A percentile compares a stretch with the other conserved stretches of the same genome.
Evolutionary conservation across 371 early-diverging fungal genomes (phyloP).

Genomic region (Gilbertella persicaria): DNA sequence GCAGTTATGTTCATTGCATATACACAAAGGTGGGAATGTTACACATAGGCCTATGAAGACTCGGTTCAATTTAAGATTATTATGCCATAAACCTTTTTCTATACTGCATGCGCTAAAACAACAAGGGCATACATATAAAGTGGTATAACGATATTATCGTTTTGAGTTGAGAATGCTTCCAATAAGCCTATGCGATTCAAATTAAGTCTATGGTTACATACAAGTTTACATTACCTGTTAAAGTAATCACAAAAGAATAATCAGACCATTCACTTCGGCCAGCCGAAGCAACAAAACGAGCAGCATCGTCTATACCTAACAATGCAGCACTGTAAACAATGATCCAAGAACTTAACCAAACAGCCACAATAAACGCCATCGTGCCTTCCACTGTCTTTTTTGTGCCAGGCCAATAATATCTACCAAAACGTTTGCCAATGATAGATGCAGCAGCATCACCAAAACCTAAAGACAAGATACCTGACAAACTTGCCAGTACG

Average conservation of each 20-base stretch:
- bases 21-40: conserved; percentile 24
- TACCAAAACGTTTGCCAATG: conserved; percentile 76
- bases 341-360: conserved; percentile 50
- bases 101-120: conserved; percentile 4
- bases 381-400: conserved; percentile 91
- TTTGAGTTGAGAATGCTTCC: conserved; percentile 70
- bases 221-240: conserved; percentile 33
- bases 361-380: conserved; percentile 69
- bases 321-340: conserved; percentile 34
- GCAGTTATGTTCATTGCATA: no score
- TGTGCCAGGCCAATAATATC: conserved; percentile 72
- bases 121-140: conserved; percentile 64
- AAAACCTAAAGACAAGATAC: conserved; percentile 84
- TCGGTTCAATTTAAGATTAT: no score
- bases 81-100: no score
- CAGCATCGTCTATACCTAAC: conserved; percentile 25
- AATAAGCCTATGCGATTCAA: conserved; percentile 46
- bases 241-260: conserved; percentile 23
- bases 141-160: conserved; percentile 80
- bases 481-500: conserved; percentile 65
- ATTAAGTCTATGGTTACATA: not conserved
- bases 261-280: conserved; percentile 25
- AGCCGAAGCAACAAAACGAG: conserved; percentile 22
- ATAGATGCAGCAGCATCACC: conserved; percentile 90
- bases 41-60: conserved; percentile 7